Evolutionary conservation across 805 yeast species (phyloP), one percentile per base, ranked within the genome.

Genomic region (Zygoascus bituminiphila): DNA sequence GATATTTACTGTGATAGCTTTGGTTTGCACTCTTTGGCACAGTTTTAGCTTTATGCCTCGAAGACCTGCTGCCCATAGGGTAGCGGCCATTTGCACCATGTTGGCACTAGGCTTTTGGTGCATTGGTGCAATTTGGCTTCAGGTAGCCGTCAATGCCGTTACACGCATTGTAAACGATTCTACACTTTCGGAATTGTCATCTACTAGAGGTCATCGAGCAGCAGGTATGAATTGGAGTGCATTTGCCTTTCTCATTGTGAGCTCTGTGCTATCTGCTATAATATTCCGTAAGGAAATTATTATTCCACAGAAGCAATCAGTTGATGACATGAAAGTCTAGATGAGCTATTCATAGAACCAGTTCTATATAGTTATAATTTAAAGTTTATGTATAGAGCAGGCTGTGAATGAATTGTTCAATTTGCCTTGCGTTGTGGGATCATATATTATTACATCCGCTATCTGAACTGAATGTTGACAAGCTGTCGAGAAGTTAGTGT

Each of bases 41-140:
- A 15, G 42, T 19, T 17, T 40, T 25, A 29, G 37, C 7, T 39
- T 41, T 17, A 10, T 48, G 21, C 54, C 58, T 22, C 23, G 39
- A 42, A 47, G 26, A 31, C 33, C 23, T 5, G 26, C 26, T 2
- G 7, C 48, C 20, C 44, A 24, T 5, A 38, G 24, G 21, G 23
- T 46, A 35, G 42, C 42, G 19, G 12, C 42, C 12, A 5, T 41
- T 39, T 17, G 44, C 9, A 41, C 33, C 17, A 37, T 47, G 3
- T 26, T 46, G 12, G 45, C 59, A 7, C 51, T 51, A 37, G 42
- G 50, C 9, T 35, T 53, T 10, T 53, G 58, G 57, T 45, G 49
- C 10, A 46, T 56, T 9, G 57, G 56, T 7, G 53, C 56, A n/a
- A 46, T 58, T 21, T 57, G 60, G 61, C 46, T 51, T 9, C 52